Evolutionary conservation across 2,329 filamentous ascomycete species (phyloP).

Genomic region (Xylariaceae sp.): DNA sequence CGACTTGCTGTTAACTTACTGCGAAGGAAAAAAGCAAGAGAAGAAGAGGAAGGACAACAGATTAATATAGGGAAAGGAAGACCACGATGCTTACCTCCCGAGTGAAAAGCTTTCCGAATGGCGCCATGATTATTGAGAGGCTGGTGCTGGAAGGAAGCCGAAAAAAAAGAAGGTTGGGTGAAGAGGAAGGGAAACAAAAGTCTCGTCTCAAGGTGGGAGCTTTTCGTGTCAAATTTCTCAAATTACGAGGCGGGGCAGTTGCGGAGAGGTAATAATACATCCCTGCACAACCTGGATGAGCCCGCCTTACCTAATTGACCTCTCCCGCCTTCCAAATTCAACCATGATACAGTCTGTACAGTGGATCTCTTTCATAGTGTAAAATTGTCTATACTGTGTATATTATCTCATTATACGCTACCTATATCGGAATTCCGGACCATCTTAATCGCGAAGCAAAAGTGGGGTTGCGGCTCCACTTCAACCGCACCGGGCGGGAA

Average conservation of each 20-base stretch:
- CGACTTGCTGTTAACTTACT: slow-evolving; percentile 28
- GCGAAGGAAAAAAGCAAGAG: slow-evolving; percentile 1
- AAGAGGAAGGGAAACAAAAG: slow-evolving; percentile 1
- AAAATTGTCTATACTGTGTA: too few relatives aligned
- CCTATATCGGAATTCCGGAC: slow-evolving; percentile 21
- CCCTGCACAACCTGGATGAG: background rate
- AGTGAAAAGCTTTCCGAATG: slow-evolving; percentile 97
- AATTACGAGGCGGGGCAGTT: slow-evolving; percentile 27
- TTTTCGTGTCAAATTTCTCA: slow-evolving; percentile 22
- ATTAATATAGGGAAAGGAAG: slow-evolving; percentile 15
- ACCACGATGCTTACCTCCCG: slow-evolving; percentile 54
- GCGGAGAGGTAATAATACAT: slow-evolving; percentile 5
- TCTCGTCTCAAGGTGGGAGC: slow-evolving; percentile 14
- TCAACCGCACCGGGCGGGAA: background rate
- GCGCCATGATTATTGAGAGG: slow-evolving; percentile 52
- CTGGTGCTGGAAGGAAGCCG: slow-evolving; percentile 20
- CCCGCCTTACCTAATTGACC: too few relatives aligned
- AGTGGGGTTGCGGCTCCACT: background rate
- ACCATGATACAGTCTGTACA: too few relatives aligned
- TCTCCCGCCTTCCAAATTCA: too few relatives aligned
- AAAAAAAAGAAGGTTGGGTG: slow-evolving; percentile 13
- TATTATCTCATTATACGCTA: too few relatives aligned
- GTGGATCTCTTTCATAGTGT: too few relatives aligned
- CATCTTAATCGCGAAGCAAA: slow-evolving; percentile 25
- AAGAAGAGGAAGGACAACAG: slow-evolving; percentile 5